These are phyloP conservation scores for Cetraspora pellucida DNA, from an alignment of 192 early-diverging fungal species.

Conservation along the genomic window DNA sequence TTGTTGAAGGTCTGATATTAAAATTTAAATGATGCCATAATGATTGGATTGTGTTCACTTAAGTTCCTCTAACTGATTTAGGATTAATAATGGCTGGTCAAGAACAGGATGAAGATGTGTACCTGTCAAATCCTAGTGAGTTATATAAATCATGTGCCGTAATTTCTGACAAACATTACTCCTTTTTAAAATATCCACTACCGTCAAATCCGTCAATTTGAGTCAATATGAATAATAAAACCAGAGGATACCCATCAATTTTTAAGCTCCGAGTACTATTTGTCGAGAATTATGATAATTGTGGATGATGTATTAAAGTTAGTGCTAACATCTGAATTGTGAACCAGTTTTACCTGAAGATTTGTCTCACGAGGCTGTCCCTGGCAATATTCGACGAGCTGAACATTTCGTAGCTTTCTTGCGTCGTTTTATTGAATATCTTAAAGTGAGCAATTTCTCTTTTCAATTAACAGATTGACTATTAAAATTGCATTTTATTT, in stretches of 20 bases:
- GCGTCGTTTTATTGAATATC: conserved; percentile 94
- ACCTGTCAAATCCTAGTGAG: conserved; percentile 86
- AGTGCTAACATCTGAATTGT: too few species aligned
- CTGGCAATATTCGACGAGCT: conserved; percentile 95
- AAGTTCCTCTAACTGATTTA: not conserved
- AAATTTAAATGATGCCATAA: not conserved
- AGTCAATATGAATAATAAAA: too few species aligned
- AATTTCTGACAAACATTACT: not conserved
- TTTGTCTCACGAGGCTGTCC: conserved; percentile 89
- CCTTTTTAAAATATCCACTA: too few species aligned
- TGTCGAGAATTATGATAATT: too few species aligned
- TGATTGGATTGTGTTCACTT: not conserved
- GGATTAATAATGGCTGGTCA: conserved; percentile 52
- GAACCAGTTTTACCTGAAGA: conserved; percentile 83
- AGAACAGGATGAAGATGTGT: conserved; percentile 79
- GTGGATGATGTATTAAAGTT: not conserved
- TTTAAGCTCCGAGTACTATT: too few species aligned
- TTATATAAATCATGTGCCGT: not conserved
- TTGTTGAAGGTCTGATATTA: conserved; percentile 72
- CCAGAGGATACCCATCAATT: too few species aligned
- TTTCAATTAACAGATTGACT: not conserved
- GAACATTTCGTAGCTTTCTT: conserved; percentile 99
- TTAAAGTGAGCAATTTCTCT: conserved; percentile 64
- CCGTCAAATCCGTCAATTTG: too few species aligned
- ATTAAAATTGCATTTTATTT: not conserved